Percentiles rank a stretch among this genome's conserved stretches.
Conservation (phyloP, 2,329 filamentous ascomycete genomes). For the Fusarium brachygibbosum region DNA sequence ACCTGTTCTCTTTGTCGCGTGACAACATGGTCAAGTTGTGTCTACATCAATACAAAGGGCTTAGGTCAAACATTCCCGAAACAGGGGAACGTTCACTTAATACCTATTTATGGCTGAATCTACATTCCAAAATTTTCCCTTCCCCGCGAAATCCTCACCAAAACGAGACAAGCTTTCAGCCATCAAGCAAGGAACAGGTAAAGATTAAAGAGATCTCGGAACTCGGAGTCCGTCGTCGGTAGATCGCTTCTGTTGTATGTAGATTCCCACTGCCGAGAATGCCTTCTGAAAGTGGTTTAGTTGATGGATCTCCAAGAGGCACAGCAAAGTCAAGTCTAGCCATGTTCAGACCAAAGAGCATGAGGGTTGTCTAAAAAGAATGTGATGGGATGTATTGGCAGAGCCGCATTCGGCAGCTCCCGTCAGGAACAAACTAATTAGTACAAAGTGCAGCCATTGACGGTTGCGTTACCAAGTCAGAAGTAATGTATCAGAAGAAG, state of each 20-base stretch:
- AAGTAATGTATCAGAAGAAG: neutral
- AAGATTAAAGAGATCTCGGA: neutral
- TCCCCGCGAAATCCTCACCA: neutral
- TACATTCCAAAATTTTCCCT: neutral
- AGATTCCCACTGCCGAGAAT: neutral
- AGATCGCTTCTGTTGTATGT: neutral
- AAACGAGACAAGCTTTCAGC: neutral
- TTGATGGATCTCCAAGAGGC: neutral
- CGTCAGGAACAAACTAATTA: conserved; percentile 4
- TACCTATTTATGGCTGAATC: too few relatives aligned
- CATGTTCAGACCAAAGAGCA: neutral
- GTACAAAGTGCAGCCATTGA: too few relatives aligned
- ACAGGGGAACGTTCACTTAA: neutral
- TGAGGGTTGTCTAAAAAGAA: neutral
- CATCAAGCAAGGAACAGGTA: neutral
- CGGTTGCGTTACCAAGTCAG: neutral
- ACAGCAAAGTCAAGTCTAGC: conserved; percentile 1
- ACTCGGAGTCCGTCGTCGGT: conserved; percentile 1
- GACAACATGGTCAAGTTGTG: too few relatives aligned
- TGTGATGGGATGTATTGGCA: neutral
- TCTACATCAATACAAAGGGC: too few relatives aligned
- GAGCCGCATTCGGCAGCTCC: conserved; percentile 10
- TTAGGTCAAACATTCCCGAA: neutral
- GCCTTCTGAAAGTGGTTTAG: neutral
- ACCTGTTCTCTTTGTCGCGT: too few relatives aligned